These are phyloP conservation scores for Drechslerella dactyloides DNA, from an alignment of 2,329 filamentous ascomycete species.

Conservation along the genomic window DNA sequence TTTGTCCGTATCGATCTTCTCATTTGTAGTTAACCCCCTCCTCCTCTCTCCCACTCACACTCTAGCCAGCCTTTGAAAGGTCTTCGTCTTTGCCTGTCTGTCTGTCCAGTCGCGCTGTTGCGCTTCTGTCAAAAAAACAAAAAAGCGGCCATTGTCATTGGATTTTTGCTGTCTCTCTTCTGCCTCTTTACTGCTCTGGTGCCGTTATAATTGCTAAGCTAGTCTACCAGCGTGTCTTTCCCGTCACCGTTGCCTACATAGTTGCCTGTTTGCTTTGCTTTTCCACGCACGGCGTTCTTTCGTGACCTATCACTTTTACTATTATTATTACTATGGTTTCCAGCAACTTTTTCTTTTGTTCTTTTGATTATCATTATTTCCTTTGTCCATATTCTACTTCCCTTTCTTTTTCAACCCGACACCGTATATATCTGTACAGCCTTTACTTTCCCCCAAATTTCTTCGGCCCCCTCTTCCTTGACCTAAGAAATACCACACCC, in stretches of 20 bases:
- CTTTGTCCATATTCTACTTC: slow-evolving; percentile 16
- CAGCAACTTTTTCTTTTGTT: not conserved
- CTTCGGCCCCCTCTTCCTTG: no score
- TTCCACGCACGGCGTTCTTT: slow-evolving; percentile 25
- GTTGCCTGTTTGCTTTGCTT: slow-evolving; percentile 40
- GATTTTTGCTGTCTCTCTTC: slow-evolving; percentile 51
- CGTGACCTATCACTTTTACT: not conserved
- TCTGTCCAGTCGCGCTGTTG: slow-evolving; percentile 52
- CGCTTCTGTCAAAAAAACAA: slow-evolving; percentile 31
- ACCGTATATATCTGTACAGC: slow-evolving; percentile 45
- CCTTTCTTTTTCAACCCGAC: slow-evolving; percentile 22
- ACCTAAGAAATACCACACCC: no score
- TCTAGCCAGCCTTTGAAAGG: slow-evolving; percentile 10
- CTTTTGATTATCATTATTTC: slow-evolving; percentile 8
- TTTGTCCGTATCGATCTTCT: slow-evolving; percentile 7
- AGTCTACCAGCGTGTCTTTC: slow-evolving; percentile 29
- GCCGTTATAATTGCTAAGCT: slow-evolving; percentile 26
- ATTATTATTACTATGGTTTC: not conserved
- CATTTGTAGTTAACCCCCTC: slow-evolving; percentile 51
- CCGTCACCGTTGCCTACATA: no score
- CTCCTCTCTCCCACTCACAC: slow-evolving; percentile 53
- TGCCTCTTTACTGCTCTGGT: slow-evolving; percentile 27
- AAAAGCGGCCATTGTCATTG: slow-evolving; percentile 51
- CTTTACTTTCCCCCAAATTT: not conserved
- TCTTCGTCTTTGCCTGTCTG: slow-evolving; percentile 42